Conservation (phyloP, 352 stramenopile species). For the Pythium aristosporum region DNA sequence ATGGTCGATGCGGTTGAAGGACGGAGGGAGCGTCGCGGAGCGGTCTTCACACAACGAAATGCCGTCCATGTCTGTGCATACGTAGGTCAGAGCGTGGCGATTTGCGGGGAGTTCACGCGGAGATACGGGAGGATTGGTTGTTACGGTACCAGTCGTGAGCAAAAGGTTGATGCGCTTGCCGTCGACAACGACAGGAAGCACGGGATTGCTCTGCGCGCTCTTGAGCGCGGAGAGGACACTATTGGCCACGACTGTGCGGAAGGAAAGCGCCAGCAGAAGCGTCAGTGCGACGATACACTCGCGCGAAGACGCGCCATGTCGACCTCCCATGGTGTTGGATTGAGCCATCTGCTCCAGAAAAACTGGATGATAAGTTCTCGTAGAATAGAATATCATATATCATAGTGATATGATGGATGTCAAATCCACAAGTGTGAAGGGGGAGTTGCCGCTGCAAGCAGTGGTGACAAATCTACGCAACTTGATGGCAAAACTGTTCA, state of each 20-base stretch:
- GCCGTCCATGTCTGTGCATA: slow-evolving; percentile 35
- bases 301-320: neutral
- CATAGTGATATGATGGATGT: no score
- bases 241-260: neutral
- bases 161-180: slow-evolving; percentile 35
- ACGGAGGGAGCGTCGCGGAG: neutral
- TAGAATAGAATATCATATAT: no score
- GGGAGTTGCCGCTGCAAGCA: no score
- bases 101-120: neutral
- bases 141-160: slow-evolving; percentile 37
- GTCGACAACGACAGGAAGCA: slow-evolving; percentile 36
- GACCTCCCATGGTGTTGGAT: neutral
- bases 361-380: no score
- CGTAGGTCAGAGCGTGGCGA: neutral
- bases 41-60: slow-evolving; percentile 41
- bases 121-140: neutral
- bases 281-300: neutral
- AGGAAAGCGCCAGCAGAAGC: neutral
- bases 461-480: no score
- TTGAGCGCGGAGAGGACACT: slow-evolving; percentile 29
- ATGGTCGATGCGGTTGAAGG: slow-evolving; percentile 33
- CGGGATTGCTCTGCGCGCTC: slow-evolving; percentile 44
- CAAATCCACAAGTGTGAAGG: no score
- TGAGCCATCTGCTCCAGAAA: no score
- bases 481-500: no score